These are phyloP conservation scores for Berkeleyomyces basicola DNA, from an alignment of 2,329 filamentous ascomycete genomes.

Conservation along the genomic window DNA sequence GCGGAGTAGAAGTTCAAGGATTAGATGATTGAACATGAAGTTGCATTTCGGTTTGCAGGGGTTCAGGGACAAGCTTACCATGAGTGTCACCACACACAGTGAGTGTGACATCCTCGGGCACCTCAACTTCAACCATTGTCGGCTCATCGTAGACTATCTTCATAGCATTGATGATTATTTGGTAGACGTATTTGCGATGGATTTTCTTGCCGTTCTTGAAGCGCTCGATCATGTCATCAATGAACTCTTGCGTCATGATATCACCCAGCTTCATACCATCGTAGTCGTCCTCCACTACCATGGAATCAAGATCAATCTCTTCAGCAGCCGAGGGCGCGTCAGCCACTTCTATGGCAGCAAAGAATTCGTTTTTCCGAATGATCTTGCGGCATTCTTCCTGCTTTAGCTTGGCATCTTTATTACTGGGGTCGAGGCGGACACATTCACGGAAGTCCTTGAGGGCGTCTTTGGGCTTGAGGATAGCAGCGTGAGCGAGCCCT, in stretches of 20 bases:
- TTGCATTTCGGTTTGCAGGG: background rate
- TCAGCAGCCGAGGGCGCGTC: constrained; percentile 87
- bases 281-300: constrained; percentile 66
- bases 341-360: constrained; percentile 83
- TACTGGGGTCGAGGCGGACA: constrained; percentile 68
- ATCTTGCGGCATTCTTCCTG: constrained; percentile 88
- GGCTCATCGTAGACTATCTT: constrained; percentile 82
- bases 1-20: constrained; percentile 14
- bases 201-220: constrained; percentile 96
- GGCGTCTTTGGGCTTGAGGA: constrained; percentile 74
- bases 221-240: constrained; percentile 89
- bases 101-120: constrained; percentile 60
- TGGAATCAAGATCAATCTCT: constrained; percentile 73
- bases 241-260: constrained; percentile 90
- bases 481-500: constrained; percentile 80
- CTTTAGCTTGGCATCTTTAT: constrained; percentile 83
- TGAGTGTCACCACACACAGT: constrained; percentile 97
- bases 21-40: background rate
- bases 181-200: constrained; percentile 91
- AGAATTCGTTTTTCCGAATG: constrained; percentile 80
- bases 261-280: constrained; percentile 65
- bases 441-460: constrained; percentile 86
- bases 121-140: constrained; percentile 88
- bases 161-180: constrained; percentile 82
- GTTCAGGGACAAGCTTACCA: constrained; percentile 36